A percentile compares a stretch with the other conserved stretches of the same genome.
These are phyloP conservation scores for Ceratobasidium sp. DNA, from an alignment of 1,284 basidiomycete species.

Conservation along the genomic window DNA sequence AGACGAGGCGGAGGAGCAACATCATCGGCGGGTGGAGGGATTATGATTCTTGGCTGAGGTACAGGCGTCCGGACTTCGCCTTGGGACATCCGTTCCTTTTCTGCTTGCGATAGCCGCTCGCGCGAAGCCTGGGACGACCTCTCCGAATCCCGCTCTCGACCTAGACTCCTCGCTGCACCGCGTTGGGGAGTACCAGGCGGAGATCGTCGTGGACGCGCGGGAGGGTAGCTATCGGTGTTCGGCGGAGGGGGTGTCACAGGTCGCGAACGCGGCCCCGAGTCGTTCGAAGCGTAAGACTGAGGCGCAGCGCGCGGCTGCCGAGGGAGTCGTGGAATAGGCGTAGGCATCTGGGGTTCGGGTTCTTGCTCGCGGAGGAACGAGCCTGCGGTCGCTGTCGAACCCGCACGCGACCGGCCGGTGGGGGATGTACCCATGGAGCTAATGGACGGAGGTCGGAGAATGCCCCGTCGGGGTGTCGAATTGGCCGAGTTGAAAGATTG, in stretches of 20 bases:
- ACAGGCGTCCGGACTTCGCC: slow-evolving; percentile 5
- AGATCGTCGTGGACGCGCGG: slow-evolving; percentile 27
- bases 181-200: slow-evolving; percentile 19
- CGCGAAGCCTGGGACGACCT: slow-evolving; percentile 28
- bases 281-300: slow-evolving; percentile 36
- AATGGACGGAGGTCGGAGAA: slow-evolving; percentile 38
- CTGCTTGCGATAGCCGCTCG: slow-evolving; percentile 23
- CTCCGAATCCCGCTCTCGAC: slow-evolving; percentile 20
- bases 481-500: slow-evolving; percentile 24
- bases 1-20: slow-evolving; percentile 14
- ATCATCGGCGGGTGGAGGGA: slow-evolving; percentile 14
- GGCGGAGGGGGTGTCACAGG: slow-evolving; percentile 25
- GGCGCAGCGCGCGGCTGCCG: slow-evolving; percentile 16
- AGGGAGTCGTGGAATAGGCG: slow-evolving; percentile 24
- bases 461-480: slow-evolving; percentile 27
- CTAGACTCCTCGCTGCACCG: not conserved
- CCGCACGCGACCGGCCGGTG: slow-evolving; percentile 29
- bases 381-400: slow-evolving; percentile 30
- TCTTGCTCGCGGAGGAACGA: slow-evolving; percentile 30
- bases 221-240: slow-evolving; percentile 19
- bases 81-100: slow-evolving; percentile 33
- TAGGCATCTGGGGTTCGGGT: slow-evolving; percentile 20
- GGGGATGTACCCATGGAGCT: slow-evolving; percentile 25
- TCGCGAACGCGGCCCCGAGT: slow-evolving; percentile 31
- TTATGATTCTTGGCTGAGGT: slow-evolving; percentile 25